Evolutionary conservation across 495 filamentous ascomycete genomes (phyloP), one percentile per base, ranked within the genome.

Genomic region (Aspergillus indologenus): DNA sequence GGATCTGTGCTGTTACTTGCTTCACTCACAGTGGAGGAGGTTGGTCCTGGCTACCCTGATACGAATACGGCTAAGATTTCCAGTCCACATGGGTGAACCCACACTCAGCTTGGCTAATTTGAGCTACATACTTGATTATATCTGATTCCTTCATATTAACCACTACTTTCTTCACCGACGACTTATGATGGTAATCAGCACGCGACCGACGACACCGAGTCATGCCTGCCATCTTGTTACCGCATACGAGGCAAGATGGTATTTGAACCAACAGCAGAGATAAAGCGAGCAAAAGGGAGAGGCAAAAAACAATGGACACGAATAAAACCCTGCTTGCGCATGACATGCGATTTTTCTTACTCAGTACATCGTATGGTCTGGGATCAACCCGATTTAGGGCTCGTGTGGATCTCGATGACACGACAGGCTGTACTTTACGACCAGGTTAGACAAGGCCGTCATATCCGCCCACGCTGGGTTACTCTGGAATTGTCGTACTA

Each of bases 361-460:
- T n/a, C n/a, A 29, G 4, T 29, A 29, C 3, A 40, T 40, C 12
- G 34, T 40, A 14, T 40, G 34, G 34, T 40, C 5, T 40, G 34
- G 12, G 34, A 40, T 40, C 34, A 40, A 11, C 22, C 29, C 15
- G 23, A 24, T 18, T 24, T 31, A 51, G 48, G 48, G 48, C 48
- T 29, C 17, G 18, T 31, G 48, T 51, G 48, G 48, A 29, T 20
- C 48, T 24, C 48, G 29, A 31, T 29, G 48, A 31, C 24, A 29
- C 21, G 22, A 31, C 12, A 29, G 23, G 23, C 22, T 19, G 14
- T 44, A 56, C 45, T 56, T 47, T 56, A 46, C 23, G 31, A 23
- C 42, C 17, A 56, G 43, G 26, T 52, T 52, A 23, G 29, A 17
- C 29, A 51, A 18, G 48, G 48, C 48, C 48, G 48, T 51, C 48